Base-by-base conservation (phyloP, 495 filamentous ascomycete species). In the Margaritispora aquatica region DNA sequence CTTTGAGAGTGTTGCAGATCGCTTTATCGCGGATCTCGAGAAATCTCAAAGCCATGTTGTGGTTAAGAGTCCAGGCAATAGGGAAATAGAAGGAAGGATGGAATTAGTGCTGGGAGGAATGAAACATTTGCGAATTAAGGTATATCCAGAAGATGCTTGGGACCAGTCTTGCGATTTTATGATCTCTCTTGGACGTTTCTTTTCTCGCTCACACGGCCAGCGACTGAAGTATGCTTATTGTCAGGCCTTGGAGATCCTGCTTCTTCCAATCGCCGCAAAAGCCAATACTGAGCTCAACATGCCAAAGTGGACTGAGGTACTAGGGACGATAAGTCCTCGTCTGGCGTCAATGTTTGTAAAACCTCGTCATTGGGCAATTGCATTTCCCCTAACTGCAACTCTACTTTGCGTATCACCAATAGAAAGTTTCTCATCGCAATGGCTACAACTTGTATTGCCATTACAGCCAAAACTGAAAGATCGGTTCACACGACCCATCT, bases 201-300 rank as follows among this genome's bases (percentile, higher is more conserved):
- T 97, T 72, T 79, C 83, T 49, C 85, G 84, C 62, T 87, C 89
- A 11, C 91, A 96, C 63, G 94, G 94, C 5, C 87, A 87, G 58
- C 84, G 84, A 26, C 84, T 96, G 60, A 99, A 97, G 67, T 86
- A 92, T 62, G 90, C 92, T 22, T 99, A 96, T 66, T 97, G 93
- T 71, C 87, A 92, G 65, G 83, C 96, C 5, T 79, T 97, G 60
- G 90, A 90, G 62, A 89, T 88, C 57, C 78, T 97, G 11, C 71
- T 97, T 29, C 83, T 96, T n/a, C 89, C 92, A 1, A 84, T 99
- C 51, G 92, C 92, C 19, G 87, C 88, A 0, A 86, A 80, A 54
- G 88, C 88, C 23, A 84, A 82, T 66, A 82, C 80, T 50, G 85
- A 96, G 59, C 75, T 96, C 34, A 83, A 86, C 22, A 77, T 86